Evolutionary conservation across 768 basidiomycete genomes (phyloP), one percentile per base, ranked within the genome.

Genomic region (Suillus subalutaceus): DNA sequence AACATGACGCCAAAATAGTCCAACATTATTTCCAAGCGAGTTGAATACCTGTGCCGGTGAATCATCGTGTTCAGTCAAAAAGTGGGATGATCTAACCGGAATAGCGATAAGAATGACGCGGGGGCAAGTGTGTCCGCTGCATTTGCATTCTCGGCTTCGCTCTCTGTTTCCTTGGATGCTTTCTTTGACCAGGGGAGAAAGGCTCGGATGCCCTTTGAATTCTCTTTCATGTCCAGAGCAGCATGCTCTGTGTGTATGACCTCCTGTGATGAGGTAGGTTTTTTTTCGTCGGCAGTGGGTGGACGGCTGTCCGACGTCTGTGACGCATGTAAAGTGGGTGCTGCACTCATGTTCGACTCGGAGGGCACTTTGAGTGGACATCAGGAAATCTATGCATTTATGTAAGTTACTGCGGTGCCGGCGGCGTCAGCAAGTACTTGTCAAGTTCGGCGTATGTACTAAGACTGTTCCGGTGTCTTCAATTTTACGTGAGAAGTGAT

Each of bases 1-100:
- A 86, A 84, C 13, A 92, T 71, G 32, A 97, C 64, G 43, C 94
- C 95, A 68, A 97, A 80, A 35, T 81, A 69, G 77, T 97, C 83
- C 26, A 95, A 69, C 63, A 82, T 71, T 1, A 90, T 71, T 75
- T 99, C 96, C 32, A 84, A 79, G 38, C 70, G 83, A 0, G 93
- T 97, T 0, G 92, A 84, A 76, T 91, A 96, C 3, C 94, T 90
- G 72, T 73, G 72, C 20, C 76, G 65, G 20, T 40, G 63, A 64
- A 56, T 72, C 32, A 20, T 57, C 26, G 30, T 8, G 6, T 18
- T 9, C 38, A 16, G 8, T 26, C n/a, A 43, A 12, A 44, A 4
- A 30, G 37, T n/a, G 50, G 23, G 32, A 38, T n/a, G 38, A 16
- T 66, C 72, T 56, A 32, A 87, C 87, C 86, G 78, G 66, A 88